phyloP scores from a whole-genome alignment of 495 filamentous ascomycete species.

The Neurospora sp. region DNA sequence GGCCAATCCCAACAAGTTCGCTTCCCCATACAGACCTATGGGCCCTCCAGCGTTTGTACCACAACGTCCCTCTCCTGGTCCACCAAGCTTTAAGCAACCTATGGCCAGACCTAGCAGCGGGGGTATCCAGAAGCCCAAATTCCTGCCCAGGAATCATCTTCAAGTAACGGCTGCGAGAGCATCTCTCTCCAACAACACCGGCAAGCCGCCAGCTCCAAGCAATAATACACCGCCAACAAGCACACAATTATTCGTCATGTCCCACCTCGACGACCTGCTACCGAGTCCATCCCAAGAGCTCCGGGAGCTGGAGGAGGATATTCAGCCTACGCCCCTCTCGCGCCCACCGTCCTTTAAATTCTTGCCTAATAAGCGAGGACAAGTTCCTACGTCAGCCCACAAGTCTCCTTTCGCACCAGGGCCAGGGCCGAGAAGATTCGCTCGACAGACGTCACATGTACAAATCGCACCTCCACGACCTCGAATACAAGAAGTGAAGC shows the following conservation, averaged over 20 bases:
- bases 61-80: not conserved
- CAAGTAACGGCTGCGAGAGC: not conserved
- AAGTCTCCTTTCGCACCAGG: not conserved
- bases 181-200: not conserved
- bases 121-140: not conserved
- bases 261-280: constrained; percentile 37
- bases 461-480: not conserved
- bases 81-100: not conserved
- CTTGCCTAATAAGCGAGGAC: not conserved
- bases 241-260: not conserved
- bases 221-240: not conserved
- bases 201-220: not conserved
- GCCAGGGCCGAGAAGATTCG: not conserved
- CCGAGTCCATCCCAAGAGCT: constrained; percentile 37
- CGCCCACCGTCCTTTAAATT: not conserved
- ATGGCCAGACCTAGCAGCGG: not conserved
- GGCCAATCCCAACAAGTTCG: not conserved
- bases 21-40: not conserved
- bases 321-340: not conserved
- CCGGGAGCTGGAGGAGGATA: constrained; percentile 28
- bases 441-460: not conserved
- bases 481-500: not conserved
- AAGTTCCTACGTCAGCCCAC: not conserved
- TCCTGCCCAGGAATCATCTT: constrained; percentile 2
- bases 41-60: not conserved